phyloP scores from a whole-genome alignment of 192 early-diverging fungal genomes.

The Gonapodya sp. region DNA sequence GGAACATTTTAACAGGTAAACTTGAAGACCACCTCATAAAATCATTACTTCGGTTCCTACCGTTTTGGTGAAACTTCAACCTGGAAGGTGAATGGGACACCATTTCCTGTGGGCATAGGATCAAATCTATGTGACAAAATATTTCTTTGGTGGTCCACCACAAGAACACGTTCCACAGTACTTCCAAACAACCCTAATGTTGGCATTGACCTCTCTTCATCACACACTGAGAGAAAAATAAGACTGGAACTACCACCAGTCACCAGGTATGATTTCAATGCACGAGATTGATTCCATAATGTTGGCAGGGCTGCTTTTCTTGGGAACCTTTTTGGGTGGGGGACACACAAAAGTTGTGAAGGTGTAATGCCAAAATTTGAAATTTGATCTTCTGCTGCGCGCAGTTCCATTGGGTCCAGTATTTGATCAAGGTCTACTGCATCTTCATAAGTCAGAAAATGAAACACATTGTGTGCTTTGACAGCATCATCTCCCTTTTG shows the following conservation, averaged over 20 bases:
- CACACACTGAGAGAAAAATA: not conserved
- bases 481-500: conserved; percentile 82
- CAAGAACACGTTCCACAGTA: not conserved
- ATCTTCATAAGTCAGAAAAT: conserved; percentile 92
- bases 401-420: conserved; percentile 76
- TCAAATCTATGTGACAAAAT: not conserved
- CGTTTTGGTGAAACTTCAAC: not conserved
- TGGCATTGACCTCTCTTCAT: not conserved
- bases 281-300: not conserved
- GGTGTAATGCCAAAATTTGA: conserved; percentile 72
- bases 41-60: not conserved
- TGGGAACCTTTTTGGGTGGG: not conserved
- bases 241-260: not conserved
- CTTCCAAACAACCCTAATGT: not conserved
- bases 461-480: conserved; percentile 86
- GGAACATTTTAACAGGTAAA: too few species aligned
- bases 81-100: not conserved
- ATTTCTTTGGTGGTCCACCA: not conserved
- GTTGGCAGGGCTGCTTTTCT: not conserved
- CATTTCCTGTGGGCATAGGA: not conserved
- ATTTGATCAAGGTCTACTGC: conserved; percentile 68
- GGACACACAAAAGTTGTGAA: not conserved
- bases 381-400: conserved; percentile 86
- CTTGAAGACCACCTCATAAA: too few species aligned
- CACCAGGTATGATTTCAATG: not conserved